Evolutionary conservation across 2,329 filamentous ascomycete species (phyloP).

Genomic region (Clonostachys rhizophaga): DNA sequence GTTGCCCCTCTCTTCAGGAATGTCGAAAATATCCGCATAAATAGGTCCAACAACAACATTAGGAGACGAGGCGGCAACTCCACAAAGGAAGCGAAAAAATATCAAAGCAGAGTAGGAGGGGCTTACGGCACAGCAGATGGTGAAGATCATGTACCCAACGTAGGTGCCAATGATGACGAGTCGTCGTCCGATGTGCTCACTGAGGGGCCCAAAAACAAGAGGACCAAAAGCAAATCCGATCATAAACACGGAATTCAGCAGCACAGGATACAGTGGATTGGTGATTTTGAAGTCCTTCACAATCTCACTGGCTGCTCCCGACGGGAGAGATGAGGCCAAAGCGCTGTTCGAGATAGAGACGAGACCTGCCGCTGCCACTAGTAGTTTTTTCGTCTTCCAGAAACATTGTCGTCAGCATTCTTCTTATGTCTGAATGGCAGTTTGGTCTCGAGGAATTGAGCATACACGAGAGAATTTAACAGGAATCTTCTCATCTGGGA

Average conservation of each 20-base stretch:
- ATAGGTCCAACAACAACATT: slow-evolving; percentile 22
- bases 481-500: too few species aligned
- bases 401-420: too few species aligned
- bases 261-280: not conserved
- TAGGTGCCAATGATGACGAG: not conserved
- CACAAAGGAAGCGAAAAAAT: slow-evolving; percentile 27
- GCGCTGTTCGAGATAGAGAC: too few species aligned
- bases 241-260: not conserved
- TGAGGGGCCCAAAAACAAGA: not conserved
- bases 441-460: too few species aligned
- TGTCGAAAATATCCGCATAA: slow-evolving; percentile 22
- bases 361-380: too few species aligned
- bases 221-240: not conserved
- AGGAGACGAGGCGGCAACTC: slow-evolving; percentile 21
- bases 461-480: too few species aligned
- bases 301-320: not conserved
- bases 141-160: not conserved
- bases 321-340: not conserved
- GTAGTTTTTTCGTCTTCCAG: too few species aligned
- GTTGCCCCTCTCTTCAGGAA: not conserved
- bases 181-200: not conserved
- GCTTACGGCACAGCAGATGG: slow-evolving; percentile 22
- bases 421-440: too few species aligned
- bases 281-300: not conserved
- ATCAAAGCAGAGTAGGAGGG: slow-evolving; percentile 35